Evolutionary conservation across 495 filamentous ascomycete genomes (phyloP).

Genomic region (Penicillium bovifimosum): DNA sequence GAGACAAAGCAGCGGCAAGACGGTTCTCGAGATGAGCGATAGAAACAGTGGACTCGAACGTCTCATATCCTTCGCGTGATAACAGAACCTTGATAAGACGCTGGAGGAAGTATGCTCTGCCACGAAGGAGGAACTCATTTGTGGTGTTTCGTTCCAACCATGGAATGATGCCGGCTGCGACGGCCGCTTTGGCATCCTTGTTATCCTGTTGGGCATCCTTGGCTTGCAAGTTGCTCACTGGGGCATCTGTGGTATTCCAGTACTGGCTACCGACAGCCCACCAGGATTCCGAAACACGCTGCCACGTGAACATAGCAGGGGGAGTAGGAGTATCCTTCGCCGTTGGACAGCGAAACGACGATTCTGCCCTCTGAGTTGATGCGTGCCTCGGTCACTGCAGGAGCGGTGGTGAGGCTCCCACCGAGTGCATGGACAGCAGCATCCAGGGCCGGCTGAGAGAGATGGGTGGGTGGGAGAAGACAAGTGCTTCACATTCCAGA

Average conservation of each 20-base stretch:
- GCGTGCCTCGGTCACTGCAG: conserved; percentile 81
- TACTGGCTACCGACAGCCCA: conserved; percentile 98
- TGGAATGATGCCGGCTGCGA: conserved; percentile 91
- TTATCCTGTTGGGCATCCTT: conserved; percentile 50
- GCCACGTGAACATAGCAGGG: conserved; percentile 82
- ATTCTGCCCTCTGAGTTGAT: conserved; percentile 81
- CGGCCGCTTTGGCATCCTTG: conserved; percentile 47
- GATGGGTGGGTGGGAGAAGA: conserved; percentile 79
- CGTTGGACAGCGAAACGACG: conserved; percentile 81
- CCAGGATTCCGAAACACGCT: conserved; percentile 89
- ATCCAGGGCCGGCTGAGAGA: conserved; percentile 89
- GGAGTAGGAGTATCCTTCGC: conserved; percentile 87
- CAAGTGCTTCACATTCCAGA: conserved; percentile 88
- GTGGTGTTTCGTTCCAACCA: conserved; percentile 92
- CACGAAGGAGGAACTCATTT: conserved; percentile 84
- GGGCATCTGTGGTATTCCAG: conserved; percentile 92
- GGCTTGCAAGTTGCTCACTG: conserved; percentile 69
- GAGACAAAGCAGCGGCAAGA: conserved; percentile 77
- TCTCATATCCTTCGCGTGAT: conserved; percentile 83
- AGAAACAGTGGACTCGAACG: conserved; percentile 83
- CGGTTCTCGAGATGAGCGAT: conserved; percentile 96
- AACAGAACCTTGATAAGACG: conserved; percentile 80
- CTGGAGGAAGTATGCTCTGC: conserved; percentile 82
- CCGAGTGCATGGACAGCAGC: conserved; percentile 66
- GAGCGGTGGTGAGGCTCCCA: conserved; percentile 64